Evolutionary conservation across 2,329 filamentous ascomycete genomes (phyloP), one percentile per base, ranked within the genome.

Genomic region (Grosmannia huntii): DNA sequence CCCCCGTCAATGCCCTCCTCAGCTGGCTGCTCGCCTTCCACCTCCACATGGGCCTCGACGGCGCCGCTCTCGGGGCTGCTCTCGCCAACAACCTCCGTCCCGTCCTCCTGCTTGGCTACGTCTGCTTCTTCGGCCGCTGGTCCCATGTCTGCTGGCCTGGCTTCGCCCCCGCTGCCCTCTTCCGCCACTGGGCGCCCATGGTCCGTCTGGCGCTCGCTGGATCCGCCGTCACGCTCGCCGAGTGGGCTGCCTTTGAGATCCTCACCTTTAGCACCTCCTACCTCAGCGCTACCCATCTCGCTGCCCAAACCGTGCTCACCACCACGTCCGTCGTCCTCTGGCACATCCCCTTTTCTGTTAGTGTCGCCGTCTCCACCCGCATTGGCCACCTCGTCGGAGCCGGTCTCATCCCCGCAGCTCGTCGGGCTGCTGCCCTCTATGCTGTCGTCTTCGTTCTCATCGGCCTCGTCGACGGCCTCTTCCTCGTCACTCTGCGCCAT

Each of bases 81-180:
- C 81, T 92, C 56, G 90, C 87, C 0, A 87, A 92, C 66, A 90
- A 80, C 65, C 75, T 95, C 14, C 80, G 95, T 58, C 89, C 89
- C 0, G 57, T 91, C 1, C 73, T 88, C n/a, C 79, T 95, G 1
- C 83, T 92, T 67, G 72, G 87, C 16, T 95, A 95, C 68, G 84
- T 95, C 46, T 77, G 80, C 58, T 88, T 90, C 67, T 67, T 90
- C 55, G 82, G 84, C 61, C 48, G 10, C 16, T 53, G 56, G 49
- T 89, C 90, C 7, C 77, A 77, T 56, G 82, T 90, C 66, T 95
- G 90, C 74, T 95, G 90, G 90, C 86, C 86, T 59, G 90, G 90
- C 14, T 86, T 95, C 68, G 87, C 83, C 53, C 76, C 73, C 61
- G 58, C 60, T 27, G 66, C 65, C 2, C 64, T 19, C 14, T 19